Conservation (phyloP, 1,139 yeast species). For the Saccharomyces hybrid region DNA sequence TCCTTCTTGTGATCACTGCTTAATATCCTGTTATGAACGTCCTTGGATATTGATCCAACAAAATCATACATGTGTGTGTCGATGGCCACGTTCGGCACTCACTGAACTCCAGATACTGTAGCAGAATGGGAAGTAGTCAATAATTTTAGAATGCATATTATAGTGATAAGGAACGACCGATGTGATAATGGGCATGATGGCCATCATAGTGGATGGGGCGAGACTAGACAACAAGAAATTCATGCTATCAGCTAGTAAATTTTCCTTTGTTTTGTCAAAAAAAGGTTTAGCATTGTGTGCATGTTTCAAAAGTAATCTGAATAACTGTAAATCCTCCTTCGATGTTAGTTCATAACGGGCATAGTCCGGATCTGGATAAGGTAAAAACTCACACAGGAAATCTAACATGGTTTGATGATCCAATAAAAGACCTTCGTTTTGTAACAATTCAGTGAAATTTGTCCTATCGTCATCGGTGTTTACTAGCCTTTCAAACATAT, state of each 20-base stretch:
- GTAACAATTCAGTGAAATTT: constrained; percentile 41
- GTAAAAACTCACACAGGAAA: constrained; percentile 43
- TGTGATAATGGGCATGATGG: constrained; percentile 50
- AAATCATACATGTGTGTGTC: constrained; percentile 64
- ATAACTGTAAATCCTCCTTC: constrained; percentile 32
- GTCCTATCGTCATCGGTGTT: constrained; percentile 31
- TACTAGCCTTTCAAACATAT: constrained; percentile 51
- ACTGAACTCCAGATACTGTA: constrained; percentile 70
- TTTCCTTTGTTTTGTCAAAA: constrained; percentile 31
- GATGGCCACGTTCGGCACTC: constrained; percentile 48
- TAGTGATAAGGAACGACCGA: constrained; percentile 44
- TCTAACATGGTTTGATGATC: constrained; percentile 47
- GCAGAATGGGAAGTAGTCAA: constrained; percentile 52
- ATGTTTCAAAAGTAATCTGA: constrained; percentile 34
- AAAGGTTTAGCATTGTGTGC: constrained; percentile 36
- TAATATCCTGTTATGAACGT: constrained; percentile 34
- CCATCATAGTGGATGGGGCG: constrained; percentile 51
- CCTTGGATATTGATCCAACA: constrained; percentile 55
- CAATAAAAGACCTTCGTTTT: constrained; percentile 33
- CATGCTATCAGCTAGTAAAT: constrained; percentile 32
- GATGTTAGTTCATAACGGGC: constrained; percentile 31
- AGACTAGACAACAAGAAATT: constrained; percentile 36
- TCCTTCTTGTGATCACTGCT: constrained; percentile 12
- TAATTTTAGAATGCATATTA: constrained; percentile 22
- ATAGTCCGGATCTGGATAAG: constrained; percentile 39